Evolutionary conservation across 108 stramenopile genomes (phyloP), one percentile per base, ranked within the genome.

Genomic region (Nannochloropsis gaditana): DNA sequence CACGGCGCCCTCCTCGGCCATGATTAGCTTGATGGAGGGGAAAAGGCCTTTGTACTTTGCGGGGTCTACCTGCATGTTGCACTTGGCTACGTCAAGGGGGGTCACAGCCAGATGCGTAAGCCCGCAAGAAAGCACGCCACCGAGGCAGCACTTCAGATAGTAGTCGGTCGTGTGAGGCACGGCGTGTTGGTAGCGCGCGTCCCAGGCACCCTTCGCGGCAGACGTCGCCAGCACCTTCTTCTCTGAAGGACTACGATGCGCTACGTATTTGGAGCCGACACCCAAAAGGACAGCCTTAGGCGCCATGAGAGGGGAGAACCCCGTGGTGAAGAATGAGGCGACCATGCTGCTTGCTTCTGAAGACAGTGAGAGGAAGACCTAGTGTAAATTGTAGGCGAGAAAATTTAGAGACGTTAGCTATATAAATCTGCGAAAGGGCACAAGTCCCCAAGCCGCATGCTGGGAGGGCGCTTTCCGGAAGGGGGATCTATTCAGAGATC

Each of bases 11-110:
- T 86, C 85, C 80, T 87, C 86, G 9, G 88, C 82, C 79, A 86
- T 84, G 88, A 89, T 86, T 5, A 43, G 88, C 44, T 47, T 84
- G 81, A 90, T 11, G 21, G 86, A 88, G 5, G 41, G 41, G 42
- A 90, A 3, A n/a, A 86, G 83, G 41, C 90, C 88, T 42, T 43
- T 85, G 88, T 86, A 90, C 88, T 86, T 79, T 44, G 11, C 86
- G 50, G 89, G 86, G 86, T 87, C 84, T 80, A 84, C 83, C 88
- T 91, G 91, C 90, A 91, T 91, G 86, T 87, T 84, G 90, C 88
- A 87, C 50, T 91, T 91, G 44, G 88, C 91, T 21, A 91, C 85
- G 43, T 91, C 91, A 44, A 91, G 79, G 11, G 91, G 91, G 9
- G 84, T 84, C 21, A 91, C 80, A 41, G 90, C 88, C 73, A 88